Conservation (phyloP, 1,139 yeast species). For the Lodderomyces margitis region DNA sequence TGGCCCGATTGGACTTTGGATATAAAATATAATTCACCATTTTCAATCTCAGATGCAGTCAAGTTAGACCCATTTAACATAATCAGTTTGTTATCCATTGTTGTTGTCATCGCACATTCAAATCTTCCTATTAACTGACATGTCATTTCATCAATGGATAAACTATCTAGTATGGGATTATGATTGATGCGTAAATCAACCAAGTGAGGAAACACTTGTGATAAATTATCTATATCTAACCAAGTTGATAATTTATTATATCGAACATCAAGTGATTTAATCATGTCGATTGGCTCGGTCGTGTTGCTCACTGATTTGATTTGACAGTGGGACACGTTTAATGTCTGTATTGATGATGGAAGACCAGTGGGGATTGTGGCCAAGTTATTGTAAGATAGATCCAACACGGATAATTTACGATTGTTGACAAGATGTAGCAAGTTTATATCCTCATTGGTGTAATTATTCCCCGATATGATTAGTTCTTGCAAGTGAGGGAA, state of each 20-base stretch:
- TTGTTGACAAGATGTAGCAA: conserved; percentile 3
- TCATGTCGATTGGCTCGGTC: conserved; percentile 2
- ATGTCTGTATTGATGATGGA: conserved; percentile 11
- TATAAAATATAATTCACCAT: conserved; percentile 68
- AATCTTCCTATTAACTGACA: conserved; percentile 52
- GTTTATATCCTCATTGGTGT: conserved; percentile 24
- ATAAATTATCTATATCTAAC: conserved; percentile 45
- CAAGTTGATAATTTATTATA: conserved; percentile 46
- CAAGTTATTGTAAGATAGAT: conserved; percentile 47
- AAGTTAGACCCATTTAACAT: conserved; percentile 59
- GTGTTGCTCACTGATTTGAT: conserved; percentile 5
- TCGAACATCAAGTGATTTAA: conserved; percentile 43
- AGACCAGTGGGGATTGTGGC: conserved; percentile 27
- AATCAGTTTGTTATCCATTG: conserved; percentile 17
- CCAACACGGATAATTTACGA: conserved; percentile 25
- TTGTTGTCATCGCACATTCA: conserved; percentile 18
- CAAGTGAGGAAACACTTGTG: conserved; percentile 36
- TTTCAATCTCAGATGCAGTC: conserved; percentile 46
- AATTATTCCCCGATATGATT: conserved; percentile 48
- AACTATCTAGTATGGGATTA: conserved; percentile 49
- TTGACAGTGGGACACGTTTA: conserved; percentile 29
- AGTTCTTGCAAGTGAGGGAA: conserved; percentile 48
- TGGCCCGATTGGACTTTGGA: conserved; percentile 42
- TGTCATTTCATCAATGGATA: conserved; percentile 36
- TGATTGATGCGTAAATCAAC: conserved; percentile 45